A percentile compares a stretch with the other conserved stretches of the same genome.
phyloP scores from a whole-genome alignment of 2,329 filamentous ascomycete species.

The Beauveria sp. region DNA sequence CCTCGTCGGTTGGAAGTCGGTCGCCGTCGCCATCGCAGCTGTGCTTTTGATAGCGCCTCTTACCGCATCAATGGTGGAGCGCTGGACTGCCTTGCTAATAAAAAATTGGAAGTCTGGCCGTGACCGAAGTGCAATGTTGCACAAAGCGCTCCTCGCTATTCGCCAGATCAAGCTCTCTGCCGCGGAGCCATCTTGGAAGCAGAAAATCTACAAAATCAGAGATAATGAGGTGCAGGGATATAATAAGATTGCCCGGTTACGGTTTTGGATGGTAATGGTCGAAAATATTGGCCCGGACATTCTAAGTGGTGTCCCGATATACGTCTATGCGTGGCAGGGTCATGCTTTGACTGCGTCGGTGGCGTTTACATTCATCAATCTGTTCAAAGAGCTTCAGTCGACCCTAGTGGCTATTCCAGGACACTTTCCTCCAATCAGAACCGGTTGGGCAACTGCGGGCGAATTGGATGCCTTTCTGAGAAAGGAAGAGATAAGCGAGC shows the following conservation, averaged over 20 bases:
- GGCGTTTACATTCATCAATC: slow-evolving; percentile 11
- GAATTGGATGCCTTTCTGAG: slow-evolving; percentile 10
- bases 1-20: background rate
- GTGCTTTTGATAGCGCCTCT: background rate
- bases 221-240: slow-evolving; percentile 1
- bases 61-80: background rate
- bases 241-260: background rate
- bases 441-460: slow-evolving; percentile 5
- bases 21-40: background rate
- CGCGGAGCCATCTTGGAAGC: slow-evolving; percentile 7
- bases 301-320: slow-evolving; percentile 3
- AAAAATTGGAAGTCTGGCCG: background rate
- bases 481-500: background rate
- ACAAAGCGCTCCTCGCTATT: slow-evolving; percentile 5
- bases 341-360: background rate
- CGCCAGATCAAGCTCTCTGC: slow-evolving; percentile 14
- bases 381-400: slow-evolving; percentile 10
- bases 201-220: slow-evolving; percentile 7
- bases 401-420: slow-evolving; percentile 4
- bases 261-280: background rate
- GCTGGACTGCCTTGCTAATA: background rate
- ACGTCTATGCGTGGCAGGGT: background rate
- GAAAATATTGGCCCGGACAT: slow-evolving; percentile 8
- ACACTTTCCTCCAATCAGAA: background rate
- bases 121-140: background rate